Evolutionary conservation across 176 grass and related monocot species (phyloP), one percentile per base, ranked within the genome.

Genomic region (Alopecurus myosuroides): DNA sequence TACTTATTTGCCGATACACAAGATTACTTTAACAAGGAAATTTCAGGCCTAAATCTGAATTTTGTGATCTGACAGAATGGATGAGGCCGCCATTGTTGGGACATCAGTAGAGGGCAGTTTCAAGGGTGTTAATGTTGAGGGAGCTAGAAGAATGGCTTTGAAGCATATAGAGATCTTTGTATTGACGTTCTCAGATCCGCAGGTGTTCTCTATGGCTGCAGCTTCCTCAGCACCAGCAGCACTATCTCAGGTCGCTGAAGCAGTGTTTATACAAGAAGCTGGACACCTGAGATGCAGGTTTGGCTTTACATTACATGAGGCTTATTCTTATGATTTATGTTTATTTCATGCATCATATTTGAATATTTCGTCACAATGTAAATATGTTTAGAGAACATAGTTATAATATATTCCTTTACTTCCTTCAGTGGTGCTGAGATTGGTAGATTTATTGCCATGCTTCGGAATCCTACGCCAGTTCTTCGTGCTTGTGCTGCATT

Each of bases 211-310:
- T 57, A 67, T 52, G 46, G 92, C 92, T 68, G 90, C 92, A 14
- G 48, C 90, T 58, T 99, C 97, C 36, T 99, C 92, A 71, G 84
- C 94, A 56, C 78, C 91, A 20, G 88, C 90, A 34, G 89, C 89
- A 3, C 81, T 97, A 61, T 90, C 86, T 50, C 91, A 92, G 76
- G 90, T 97, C 89, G 94, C 93, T 35, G 94, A 97, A 81, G 81
- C 84, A 45, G 92, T 92, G 45, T 94, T 90, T 77, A 99, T 99
- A 89, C 88, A 99, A 39, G 97, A 99, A 92, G 97, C 97, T 77
- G 97, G 97, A 39, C 94, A 99, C 66, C 79, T 99, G 70, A 94
- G 97, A 99, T 99, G 97, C 97, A 99, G 94, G 94, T 99, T 84
- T 71, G 52, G 18, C 72, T 83, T 84, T 84, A 70, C 69, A 62